Conservation (phyloP, 257 asterid species). For the Orobanche coerulescens region DNA sequence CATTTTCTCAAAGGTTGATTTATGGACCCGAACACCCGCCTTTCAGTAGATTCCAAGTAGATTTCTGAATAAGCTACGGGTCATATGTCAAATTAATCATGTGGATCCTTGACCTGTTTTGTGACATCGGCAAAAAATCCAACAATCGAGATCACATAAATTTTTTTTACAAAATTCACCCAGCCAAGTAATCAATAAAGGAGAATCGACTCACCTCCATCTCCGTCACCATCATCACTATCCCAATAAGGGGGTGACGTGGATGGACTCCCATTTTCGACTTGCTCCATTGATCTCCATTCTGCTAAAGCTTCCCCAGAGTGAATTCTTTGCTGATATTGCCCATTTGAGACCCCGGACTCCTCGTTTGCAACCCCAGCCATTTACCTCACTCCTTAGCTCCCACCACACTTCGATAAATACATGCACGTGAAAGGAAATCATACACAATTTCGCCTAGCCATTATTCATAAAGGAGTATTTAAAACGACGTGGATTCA, state of each 20-base stretch:
- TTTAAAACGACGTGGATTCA: not conserved
- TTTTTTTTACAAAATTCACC: not conserved
- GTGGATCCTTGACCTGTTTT: not conserved
- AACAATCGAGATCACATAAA: not conserved
- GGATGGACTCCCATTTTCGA: constrained; percentile 57
- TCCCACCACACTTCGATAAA: constrained; percentile 32
- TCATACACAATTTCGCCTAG: not conserved
- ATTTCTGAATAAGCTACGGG: not conserved
- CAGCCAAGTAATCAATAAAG: not conserved
- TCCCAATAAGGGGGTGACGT: constrained; percentile 86
- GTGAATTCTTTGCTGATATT: constrained; percentile 40
- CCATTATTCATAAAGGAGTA: not conserved
- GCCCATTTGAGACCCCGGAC: constrained; percentile 35
- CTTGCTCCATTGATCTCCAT: constrained; percentile 70
- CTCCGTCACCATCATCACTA: constrained; percentile 49
- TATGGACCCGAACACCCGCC: not conserved
- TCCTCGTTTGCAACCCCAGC: constrained; percentile 42
- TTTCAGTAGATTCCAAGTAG: not conserved
- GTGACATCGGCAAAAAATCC: not conserved
- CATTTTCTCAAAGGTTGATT: not conserved
- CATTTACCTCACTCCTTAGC: constrained; percentile 41
- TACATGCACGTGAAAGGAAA: not conserved
- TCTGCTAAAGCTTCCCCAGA: constrained; percentile 56
- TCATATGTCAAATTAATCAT: not conserved
- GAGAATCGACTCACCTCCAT: constrained; percentile 36